These are phyloP conservation scores for Trichopus zeylanicus DNA, from an alignment of 116 monocot genomes.

Conservation along the genomic window DNA sequence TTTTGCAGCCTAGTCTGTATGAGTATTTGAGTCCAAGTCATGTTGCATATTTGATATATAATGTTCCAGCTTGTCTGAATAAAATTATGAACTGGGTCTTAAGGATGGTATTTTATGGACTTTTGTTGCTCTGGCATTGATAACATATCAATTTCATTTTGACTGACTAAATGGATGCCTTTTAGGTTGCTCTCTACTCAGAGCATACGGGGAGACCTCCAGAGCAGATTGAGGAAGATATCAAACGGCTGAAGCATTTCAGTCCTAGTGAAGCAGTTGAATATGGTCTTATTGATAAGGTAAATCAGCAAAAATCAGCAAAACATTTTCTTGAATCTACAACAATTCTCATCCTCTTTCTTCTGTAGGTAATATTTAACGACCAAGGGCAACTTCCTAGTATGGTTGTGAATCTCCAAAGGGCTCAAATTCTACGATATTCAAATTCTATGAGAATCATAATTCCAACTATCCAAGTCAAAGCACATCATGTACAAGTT, in stretches of 20 bases:
- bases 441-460: too few relatives aligned
- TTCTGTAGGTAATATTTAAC: constrained; percentile 62
- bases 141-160: too few relatives aligned
- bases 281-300: constrained; percentile 92
- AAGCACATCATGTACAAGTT: too few relatives aligned
- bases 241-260: constrained; percentile 83
- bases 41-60: too few relatives aligned
- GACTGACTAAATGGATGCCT: too few relatives aligned
- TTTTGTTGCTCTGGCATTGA: too few relatives aligned
- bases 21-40: too few relatives aligned
- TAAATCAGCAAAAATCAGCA: constrained; percentile 8
- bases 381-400: constrained; percentile 50
- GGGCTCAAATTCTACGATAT: constrained; percentile 51
- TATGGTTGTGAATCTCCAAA: constrained; percentile 66
- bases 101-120: too few relatives aligned
- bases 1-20: too few relatives aligned
- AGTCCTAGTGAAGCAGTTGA: constrained; percentile 85
- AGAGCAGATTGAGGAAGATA: constrained; percentile 78
- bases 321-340: not conserved
- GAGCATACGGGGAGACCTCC: constrained; percentile 63
- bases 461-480: too few relatives aligned
- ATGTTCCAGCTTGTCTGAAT: too few relatives aligned
- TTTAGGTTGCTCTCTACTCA: constrained; percentile 53
- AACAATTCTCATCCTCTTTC: not conserved
- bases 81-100: too few relatives aligned